Conservation (phyloP, 164 flowering plant species). For the Liquidambar formosana region DNA sequence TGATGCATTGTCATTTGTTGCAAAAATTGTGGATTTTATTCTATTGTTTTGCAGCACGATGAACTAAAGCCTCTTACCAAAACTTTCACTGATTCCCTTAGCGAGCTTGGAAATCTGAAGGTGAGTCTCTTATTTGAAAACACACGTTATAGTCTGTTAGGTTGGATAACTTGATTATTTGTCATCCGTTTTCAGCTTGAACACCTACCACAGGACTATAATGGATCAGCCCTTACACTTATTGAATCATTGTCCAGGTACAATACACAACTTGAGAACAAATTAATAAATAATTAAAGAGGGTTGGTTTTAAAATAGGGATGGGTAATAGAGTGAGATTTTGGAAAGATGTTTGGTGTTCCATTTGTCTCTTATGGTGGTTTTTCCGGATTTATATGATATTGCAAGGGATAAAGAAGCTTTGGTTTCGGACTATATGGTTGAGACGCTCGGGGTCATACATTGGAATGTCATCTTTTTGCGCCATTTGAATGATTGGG, state of each 20-base stretch:
- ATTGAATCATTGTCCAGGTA: constrained; percentile 97
- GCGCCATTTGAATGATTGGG: no score
- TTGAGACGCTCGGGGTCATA: no score
- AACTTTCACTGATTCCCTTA: constrained; percentile 82
- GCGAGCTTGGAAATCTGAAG: constrained; percentile 95
- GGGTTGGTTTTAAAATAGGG: no score
- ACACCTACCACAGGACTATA: constrained; percentile 79
- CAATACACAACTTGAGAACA: constrained; percentile 2
- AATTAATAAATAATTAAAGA: background rate
- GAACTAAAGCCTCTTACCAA: constrained; percentile 92
- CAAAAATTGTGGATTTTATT: background rate
- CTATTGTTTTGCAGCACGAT: constrained; percentile 68
- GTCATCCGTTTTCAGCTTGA: constrained; percentile 65
- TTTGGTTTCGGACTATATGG: no score
- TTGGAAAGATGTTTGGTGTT: no score
- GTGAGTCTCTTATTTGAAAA: constrained; percentile 29
- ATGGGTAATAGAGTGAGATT: no score
- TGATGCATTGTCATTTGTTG: background rate
- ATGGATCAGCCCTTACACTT: constrained; percentile 89
- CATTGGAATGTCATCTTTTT: no score
- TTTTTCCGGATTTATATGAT: no score
- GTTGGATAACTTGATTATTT: background rate
- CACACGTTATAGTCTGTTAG: background rate
- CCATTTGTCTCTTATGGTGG: no score
- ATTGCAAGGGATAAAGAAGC: no score